Evolutionary conservation across 2,329 filamentous ascomycete genomes (phyloP).

Genomic region (Daldinia sp.): DNA sequence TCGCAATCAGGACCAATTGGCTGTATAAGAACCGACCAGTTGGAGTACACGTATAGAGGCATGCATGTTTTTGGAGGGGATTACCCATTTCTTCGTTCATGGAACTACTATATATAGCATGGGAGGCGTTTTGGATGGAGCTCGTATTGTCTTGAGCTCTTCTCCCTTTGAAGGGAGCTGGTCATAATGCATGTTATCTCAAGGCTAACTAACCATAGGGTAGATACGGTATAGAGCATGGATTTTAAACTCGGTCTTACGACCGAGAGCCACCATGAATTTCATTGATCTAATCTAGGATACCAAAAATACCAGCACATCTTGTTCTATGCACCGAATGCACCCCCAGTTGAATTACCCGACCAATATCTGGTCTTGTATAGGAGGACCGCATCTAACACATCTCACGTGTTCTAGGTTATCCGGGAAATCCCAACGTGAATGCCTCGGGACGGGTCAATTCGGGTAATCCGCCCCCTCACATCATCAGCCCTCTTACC

Average conservation of each 20-base stretch:
- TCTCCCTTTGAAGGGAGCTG: slow-evolving; percentile 43
- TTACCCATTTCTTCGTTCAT: slow-evolving; percentile 9
- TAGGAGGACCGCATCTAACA: slow-evolving; percentile 1
- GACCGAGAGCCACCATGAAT: slow-evolving; percentile 31
- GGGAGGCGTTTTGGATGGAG: slow-evolving; percentile 47
- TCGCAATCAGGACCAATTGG: slow-evolving; percentile 65
- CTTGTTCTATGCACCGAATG: slow-evolving; percentile 15
- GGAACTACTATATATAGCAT: slow-evolving; percentile 42
- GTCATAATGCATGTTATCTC: slow-evolving; percentile 40
- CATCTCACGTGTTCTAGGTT: slow-evolving; percentile 18
- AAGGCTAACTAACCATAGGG: slow-evolving; percentile 21
- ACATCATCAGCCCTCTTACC: slow-evolving; percentile 2
- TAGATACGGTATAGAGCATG: slow-evolving; percentile 40
- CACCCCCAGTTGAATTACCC: background rate
- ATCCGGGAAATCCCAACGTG: slow-evolving; percentile 3
- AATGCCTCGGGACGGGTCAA: slow-evolving; percentile 25
- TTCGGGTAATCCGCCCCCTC: slow-evolving; percentile 19
- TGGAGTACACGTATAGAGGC: slow-evolving; percentile 6
- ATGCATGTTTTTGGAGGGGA: slow-evolving; percentile 25
- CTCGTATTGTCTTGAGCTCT: slow-evolving; percentile 41
- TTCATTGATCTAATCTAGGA: slow-evolving; percentile 27
- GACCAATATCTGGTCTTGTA: slow-evolving; percentile 2
- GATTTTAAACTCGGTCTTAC: slow-evolving; percentile 30
- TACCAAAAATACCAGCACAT: background rate
- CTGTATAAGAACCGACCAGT: slow-evolving; percentile 52